Evolutionary conservation across 1,284 basidiomycete species (phyloP).

Genomic region (Microbotryum violaceum): DNA sequence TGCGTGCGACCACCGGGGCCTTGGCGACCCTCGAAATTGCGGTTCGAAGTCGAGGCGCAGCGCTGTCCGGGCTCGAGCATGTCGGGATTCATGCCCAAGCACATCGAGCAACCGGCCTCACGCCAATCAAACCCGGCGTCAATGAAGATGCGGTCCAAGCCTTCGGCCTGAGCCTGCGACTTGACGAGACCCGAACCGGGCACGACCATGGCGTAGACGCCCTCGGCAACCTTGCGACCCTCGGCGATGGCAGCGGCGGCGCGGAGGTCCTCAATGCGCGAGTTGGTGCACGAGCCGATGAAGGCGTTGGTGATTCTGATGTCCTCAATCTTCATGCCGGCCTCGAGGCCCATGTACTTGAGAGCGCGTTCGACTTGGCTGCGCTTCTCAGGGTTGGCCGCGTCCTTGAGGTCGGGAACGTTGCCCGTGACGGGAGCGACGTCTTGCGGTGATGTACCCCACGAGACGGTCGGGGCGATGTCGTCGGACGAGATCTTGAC

Average conservation of each 20-base stretch:
- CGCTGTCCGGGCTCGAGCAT: constrained; percentile 82
- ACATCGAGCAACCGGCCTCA: constrained; percentile 97
- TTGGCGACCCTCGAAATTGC: constrained; percentile 91
- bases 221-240: constrained; percentile 66
- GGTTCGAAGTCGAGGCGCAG: constrained; percentile 92
- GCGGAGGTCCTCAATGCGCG: constrained; percentile 89
- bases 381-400: constrained; percentile 61
- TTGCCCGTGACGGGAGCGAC: constrained; percentile 76
- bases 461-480: constrained; percentile 89
- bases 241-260: constrained; percentile 77
- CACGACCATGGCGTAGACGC: constrained; percentile 86
- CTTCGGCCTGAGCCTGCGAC: constrained; percentile 88
- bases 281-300: constrained; percentile 95
- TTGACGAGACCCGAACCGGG: constrained; percentile 92
- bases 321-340: constrained; percentile 77
- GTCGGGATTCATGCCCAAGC: constrained; percentile 95
- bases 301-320: constrained; percentile 85
- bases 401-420: constrained; percentile 70
- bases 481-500: constrained; percentile 78
- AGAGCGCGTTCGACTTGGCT: constrained; percentile 71
- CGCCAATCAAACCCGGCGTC: constrained; percentile 96
- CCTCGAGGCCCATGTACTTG: constrained; percentile 81
- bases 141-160: constrained; percentile 81
- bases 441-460: constrained; percentile 94
- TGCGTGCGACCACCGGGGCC: constrained; percentile 89